Base-by-base conservation (phyloP, 164 flowering plant genomes). In the Houttuynia cordata region DNA sequence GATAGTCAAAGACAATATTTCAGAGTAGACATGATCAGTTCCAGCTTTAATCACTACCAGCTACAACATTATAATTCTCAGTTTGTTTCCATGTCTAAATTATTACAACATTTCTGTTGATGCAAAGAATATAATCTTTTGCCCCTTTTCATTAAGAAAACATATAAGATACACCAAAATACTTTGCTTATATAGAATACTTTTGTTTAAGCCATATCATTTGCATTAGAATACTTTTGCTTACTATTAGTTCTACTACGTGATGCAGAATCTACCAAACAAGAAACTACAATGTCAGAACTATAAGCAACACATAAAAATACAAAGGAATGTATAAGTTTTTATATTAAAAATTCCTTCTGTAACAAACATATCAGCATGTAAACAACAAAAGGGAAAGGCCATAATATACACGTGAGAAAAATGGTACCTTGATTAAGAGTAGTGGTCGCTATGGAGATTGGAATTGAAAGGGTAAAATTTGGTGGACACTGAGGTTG, bases 401-500 rank as follows among this genome's bases (percentile, higher is more conserved):
- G 14, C 49, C 3, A 12, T 45, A 4, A 7, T 45, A 12, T 17
- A 45, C 1, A 45, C 12, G 13, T 17, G 18, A 56, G 30, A 45
- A 54, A 21, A 19, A 22, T 14, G 10, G 0, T 72, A 87, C 97
- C 91, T 78, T 74, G 71, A 30, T 64, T 62, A 13, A 61, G 10
- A 50, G 61, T 37, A 49, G n/a, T n/a, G 20, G 77, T 62, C 8
- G 62, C 73, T 60, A 71, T 23, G 58, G 59, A 52, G 47, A 85
- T 17, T 15, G 83, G 67, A 54, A 84, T 51, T 50, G 74, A 68
- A 62, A 82, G 60, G 14, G 81, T 63, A 23, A 86, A 81, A 68
- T 79, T 78, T 39, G 73, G 25, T 15, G 74, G 12, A 68, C 99
- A 93, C 50, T 80, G 81, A 45, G 72, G 25, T 75, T 77, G 92